Percentiles rank a stretch among this genome's conserved stretches.
Conservation (phyloP, 148 eudicot genomes). For the Rhododendron ferrugineum region DNA sequence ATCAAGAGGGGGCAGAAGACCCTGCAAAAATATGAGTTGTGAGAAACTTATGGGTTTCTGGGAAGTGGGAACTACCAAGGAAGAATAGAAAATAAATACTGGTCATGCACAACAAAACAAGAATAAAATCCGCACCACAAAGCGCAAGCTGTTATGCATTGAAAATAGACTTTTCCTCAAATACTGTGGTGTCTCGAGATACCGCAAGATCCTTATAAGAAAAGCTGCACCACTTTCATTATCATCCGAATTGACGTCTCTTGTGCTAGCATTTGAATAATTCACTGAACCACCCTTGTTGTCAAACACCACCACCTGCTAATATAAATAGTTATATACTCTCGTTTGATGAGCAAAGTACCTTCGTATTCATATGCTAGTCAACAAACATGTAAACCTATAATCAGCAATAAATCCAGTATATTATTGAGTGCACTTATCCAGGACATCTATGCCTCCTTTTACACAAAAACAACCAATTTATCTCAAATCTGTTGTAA, state of each 20-base stretch:
- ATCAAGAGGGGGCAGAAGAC: constrained; percentile 92
- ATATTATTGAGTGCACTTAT: background rate
- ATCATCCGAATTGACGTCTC: constrained; percentile 31
- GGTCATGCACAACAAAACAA: background rate
- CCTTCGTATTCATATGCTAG: background rate
- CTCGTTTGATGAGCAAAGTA: background rate
- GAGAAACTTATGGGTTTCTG: background rate
- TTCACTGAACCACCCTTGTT: constrained; percentile 38
- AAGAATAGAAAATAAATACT: background rate
- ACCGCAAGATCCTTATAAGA: constrained; percentile 68
- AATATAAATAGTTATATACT: constrained; percentile 9
- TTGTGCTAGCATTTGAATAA: constrained; percentile 29
- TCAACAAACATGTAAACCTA: background rate
- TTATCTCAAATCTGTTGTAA: background rate
- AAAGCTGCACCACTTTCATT: constrained; percentile 78
- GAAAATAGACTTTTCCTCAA: constrained; percentile 69
- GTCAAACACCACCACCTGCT: constrained; percentile 84
- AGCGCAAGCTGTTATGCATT: constrained; percentile 63
- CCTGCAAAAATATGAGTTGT: constrained; percentile 38
- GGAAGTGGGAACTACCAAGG: background rate
- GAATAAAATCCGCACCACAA: constrained; percentile 54
- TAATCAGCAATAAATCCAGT: background rate
- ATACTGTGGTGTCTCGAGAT: constrained; percentile 96
- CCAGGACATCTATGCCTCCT: background rate
- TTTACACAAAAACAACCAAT: background rate